Percentiles rank a stretch among this genome's conserved stretches.
phyloP scores from a whole-genome alignment of 2,329 filamentous ascomycete species.

The Sarocladium kiliense region DNA sequence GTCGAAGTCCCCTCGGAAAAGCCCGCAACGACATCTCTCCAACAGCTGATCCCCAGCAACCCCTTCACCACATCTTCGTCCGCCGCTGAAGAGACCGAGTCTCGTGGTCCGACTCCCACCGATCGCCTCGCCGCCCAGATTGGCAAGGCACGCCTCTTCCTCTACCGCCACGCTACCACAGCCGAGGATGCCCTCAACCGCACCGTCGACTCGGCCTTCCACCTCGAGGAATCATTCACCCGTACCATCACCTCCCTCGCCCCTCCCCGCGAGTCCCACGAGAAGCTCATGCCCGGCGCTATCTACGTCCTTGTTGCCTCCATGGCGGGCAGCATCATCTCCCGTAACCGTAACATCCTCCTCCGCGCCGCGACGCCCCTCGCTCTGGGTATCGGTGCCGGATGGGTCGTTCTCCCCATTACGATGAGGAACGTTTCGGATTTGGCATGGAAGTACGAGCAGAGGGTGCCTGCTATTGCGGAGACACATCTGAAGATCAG shows the following conservation, averaged over 20 bases:
- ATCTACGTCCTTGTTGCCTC: slow-evolving; percentile 91
- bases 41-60: slow-evolving; percentile 17
- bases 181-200: slow-evolving; percentile 81
- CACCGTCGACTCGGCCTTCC: slow-evolving; percentile 73
- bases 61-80: slow-evolving; percentile 18
- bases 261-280: slow-evolving; percentile 77
- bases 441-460: slow-evolving; percentile 88
- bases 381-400: slow-evolving; percentile 74
- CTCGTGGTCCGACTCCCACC: slow-evolving; percentile 68
- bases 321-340: slow-evolving; percentile 91
- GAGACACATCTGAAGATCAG: slow-evolving; percentile 73
- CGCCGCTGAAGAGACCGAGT: slow-evolving; percentile 25
- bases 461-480: slow-evolving; percentile 76
- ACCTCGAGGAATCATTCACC: slow-evolving; percentile 86
- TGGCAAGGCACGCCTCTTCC: slow-evolving; percentile 69
- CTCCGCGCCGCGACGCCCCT: slow-evolving; percentile 73
- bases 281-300: slow-evolving; percentile 81
- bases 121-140: slow-evolving; percentile 84
- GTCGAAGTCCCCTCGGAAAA: slow-evolving; percentile 40
- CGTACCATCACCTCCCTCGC: slow-evolving; percentile 83
- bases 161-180: slow-evolving; percentile 68
- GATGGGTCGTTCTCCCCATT: slow-evolving; percentile 78
- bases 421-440: slow-evolving; percentile 87
- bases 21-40: slow-evolving; percentile 22
- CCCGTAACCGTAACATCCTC: slow-evolving; percentile 80